Evolutionary conservation across 192 early-diverging fungal genomes (phyloP).

Genomic region (Mortierella claussenii): DNA sequence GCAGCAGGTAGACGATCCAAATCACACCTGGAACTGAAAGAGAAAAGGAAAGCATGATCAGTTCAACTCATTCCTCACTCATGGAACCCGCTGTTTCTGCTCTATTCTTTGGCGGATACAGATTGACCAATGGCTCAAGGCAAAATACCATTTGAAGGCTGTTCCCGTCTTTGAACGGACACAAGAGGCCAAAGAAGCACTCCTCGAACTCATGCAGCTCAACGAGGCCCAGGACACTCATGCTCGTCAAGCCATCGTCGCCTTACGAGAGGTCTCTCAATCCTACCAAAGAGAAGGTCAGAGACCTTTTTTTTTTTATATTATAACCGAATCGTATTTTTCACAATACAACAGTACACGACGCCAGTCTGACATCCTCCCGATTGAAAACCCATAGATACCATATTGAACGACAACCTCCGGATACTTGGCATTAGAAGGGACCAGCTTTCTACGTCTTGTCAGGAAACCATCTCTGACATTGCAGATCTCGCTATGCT

Average conservation of each 20-base stretch:
- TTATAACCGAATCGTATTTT: no score
- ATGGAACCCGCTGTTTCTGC: no score
- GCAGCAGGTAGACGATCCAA: no score
- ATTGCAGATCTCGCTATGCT: slow-evolving; percentile 33
- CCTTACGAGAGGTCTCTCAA: slow-evolving; percentile 1
- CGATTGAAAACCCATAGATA: no score
- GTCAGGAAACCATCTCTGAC: neutral
- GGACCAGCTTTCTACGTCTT: slow-evolving; percentile 4
- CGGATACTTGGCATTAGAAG: slow-evolving; percentile 8
- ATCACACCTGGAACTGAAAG: no score
- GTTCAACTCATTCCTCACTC: no score
- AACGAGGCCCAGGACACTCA: slow-evolving; percentile 18
- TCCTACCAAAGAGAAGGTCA: slow-evolving; percentile 26
- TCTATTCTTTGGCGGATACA: neutral
- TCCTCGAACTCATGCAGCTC: slow-evolving; percentile 16
- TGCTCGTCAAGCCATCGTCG: slow-evolving; percentile 4
- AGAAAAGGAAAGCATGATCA: no score
- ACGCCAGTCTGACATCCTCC: no score
- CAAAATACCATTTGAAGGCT: slow-evolving; percentile 7
- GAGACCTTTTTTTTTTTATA: no score
- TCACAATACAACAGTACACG: no score
- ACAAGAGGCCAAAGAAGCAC: neutral
- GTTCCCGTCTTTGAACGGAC: slow-evolving; percentile 40
- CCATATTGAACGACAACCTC: slow-evolving; percentile 19
- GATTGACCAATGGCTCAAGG: slow-evolving; percentile 40